Percentiles rank a stretch among this genome's conserved stretches.
Conservation (phyloP, 805 yeast species). For the Nakazawaea holstii region DNA sequence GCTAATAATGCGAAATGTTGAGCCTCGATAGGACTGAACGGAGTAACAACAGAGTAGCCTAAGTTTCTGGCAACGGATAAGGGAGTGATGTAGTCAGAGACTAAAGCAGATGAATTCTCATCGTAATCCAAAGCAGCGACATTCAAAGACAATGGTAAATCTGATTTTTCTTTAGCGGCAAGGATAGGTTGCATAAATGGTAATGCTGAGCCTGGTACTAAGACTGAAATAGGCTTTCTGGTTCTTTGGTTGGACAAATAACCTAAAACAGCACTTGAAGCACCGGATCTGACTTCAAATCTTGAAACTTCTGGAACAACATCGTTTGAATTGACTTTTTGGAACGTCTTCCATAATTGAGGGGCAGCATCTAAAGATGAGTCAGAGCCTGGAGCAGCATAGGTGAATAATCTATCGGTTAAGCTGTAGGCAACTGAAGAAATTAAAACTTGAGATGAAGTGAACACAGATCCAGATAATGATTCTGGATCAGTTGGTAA, state of each 20-base stretch:
- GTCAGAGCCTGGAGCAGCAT: slow-evolving; percentile 59
- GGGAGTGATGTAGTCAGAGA: slow-evolving; percentile 59
- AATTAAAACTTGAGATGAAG: slow-evolving; percentile 50
- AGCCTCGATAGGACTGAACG: slow-evolving; percentile 56
- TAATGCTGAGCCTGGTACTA: slow-evolving; percentile 67
- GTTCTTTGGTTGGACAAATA: slow-evolving; percentile 32
- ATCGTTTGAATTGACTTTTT: slow-evolving; percentile 46
- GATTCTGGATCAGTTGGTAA: slow-evolving; percentile 50
- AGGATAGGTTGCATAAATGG: slow-evolving; percentile 62
- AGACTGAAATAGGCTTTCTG: slow-evolving; percentile 29
- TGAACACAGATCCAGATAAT: slow-evolving; percentile 42
- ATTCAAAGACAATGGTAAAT: slow-evolving; percentile 60
- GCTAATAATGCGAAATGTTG: slow-evolving; percentile 64
- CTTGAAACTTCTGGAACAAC: slow-evolving; percentile 56
- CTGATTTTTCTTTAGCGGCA: slow-evolving; percentile 24
- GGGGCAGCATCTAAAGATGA: slow-evolving; percentile 56
- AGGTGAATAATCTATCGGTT: slow-evolving; percentile 56
- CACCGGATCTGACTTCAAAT: slow-evolving; percentile 77
- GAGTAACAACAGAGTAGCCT: slow-evolving; percentile 64
- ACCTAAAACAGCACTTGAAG: slow-evolving; percentile 75
- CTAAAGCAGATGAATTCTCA: slow-evolving; percentile 41
- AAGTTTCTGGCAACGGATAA: slow-evolving; percentile 57
- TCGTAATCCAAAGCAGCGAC: slow-evolving; percentile 77
- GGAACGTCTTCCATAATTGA: slow-evolving; percentile 51
- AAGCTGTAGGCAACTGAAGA: slow-evolving; percentile 49